phyloP scores from a whole-genome alignment of 75 land plant species.

The Selaginella tamariscina region DNA sequence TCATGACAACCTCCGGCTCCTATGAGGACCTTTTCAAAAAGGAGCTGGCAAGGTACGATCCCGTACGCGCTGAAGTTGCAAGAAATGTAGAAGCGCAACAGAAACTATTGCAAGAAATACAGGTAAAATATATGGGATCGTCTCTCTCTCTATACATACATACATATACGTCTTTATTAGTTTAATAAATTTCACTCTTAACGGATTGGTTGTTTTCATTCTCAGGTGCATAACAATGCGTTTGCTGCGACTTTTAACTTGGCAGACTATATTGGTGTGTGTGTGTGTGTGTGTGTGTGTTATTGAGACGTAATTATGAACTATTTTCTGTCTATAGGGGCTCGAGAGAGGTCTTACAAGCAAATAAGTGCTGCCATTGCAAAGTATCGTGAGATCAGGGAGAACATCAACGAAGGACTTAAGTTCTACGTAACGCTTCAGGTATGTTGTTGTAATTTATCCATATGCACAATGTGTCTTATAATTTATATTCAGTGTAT shows the following conservation, averaged over 20 bases:
- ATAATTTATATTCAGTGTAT: not conserved
- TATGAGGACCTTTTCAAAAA: constrained; percentile 87
- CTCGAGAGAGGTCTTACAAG: constrained; percentile 63
- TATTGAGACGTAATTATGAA: not conserved
- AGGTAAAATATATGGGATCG: constrained; percentile 30
- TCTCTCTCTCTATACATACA: not conserved
- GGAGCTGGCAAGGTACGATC: constrained; percentile 80
- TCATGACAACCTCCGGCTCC: constrained; percentile 88
- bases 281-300: too few relatives aligned
- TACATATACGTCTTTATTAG: too few relatives aligned
- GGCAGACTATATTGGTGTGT: constrained; percentile 77
- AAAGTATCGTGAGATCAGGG: constrained; percentile 81
- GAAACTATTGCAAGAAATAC: constrained; percentile 63
- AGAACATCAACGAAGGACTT: constrained; percentile 88
- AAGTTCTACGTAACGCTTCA: constrained; percentile 97
- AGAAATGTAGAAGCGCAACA: constrained; percentile 87
- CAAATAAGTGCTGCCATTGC: constrained; percentile 79
- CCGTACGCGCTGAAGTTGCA: constrained; percentile 59
- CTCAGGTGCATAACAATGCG: constrained; percentile 76
- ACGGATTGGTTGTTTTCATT: not conserved
- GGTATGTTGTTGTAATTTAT: constrained; percentile 24
- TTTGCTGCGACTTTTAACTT: constrained; percentile 74
- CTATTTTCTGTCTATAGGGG: constrained; percentile 23
- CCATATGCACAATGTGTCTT: not conserved
- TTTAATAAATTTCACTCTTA: too few relatives aligned